Base-by-base conservation (phyloP, 306 rosid genomes). In the Quercus aquifolioides region DNA sequence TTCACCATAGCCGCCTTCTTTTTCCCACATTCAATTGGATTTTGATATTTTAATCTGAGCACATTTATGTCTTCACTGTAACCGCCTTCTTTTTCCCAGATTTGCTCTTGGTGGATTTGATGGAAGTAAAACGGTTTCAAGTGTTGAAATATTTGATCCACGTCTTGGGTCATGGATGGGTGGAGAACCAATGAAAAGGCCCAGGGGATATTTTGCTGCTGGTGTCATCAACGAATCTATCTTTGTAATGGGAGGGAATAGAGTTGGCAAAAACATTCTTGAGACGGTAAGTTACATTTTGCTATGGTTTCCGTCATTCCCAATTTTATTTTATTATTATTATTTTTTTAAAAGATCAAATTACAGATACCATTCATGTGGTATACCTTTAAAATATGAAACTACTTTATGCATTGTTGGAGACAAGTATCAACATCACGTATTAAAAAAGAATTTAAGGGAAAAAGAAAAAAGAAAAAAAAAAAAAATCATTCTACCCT, bases 41-140 rank as follows among this genome's bases (percentile, higher is more conserved):
- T n/a, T n/a, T n/a, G n/a, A n/a, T n/a, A n/a, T n/a, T n/a, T n/a
- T n/a, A n/a, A n/a, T n/a, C n/a, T n/a, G n/a, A n/a, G n/a, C n/a
- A n/a, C n/a, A n/a, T n/a, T n/a, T n/a, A n/a, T n/a, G n/a, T 2
- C 71, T 41, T 25, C 52, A 78, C 49, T 75, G 59, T 71, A 3
- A 43, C 43, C 71, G 59, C 85, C 60, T 81, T 26, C 74, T 65
- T 7, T 5, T 51, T 30, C 11, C 46, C 67, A 94, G 98, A 71
- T 86, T 81, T 83, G 92, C 90, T 51, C 54, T 90, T 6, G 91
- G 97, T 33, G 94, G 97, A 67, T 92, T 75, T 72, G 90, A 91
- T 81, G 97, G 94, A 67, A 8, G 23, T 5, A 10, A 75, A 30
- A 87, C 78, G 84, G 83, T 88, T 77, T 41, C 88, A 2, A 89